phyloP scores from a whole-genome alignment of 805 yeast species.

The Metschnikowia colocasiae region DNA sequence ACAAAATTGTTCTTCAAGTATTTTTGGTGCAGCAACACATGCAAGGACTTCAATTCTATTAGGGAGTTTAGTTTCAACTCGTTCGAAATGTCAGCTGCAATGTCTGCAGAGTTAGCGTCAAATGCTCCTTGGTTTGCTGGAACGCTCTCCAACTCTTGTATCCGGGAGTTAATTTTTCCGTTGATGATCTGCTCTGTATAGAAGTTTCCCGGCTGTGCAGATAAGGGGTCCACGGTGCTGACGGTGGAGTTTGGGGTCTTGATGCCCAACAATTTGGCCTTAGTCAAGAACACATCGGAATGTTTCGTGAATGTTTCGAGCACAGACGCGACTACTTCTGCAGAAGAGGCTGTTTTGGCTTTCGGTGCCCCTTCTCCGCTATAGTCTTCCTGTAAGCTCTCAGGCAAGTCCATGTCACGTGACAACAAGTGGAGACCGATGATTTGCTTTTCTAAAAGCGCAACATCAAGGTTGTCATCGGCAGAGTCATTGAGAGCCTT shows the following conservation, averaged over 20 bases:
- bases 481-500: constrained; percentile 16
- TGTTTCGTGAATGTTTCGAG: constrained; percentile 5
- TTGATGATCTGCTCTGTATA: constrained; percentile 52
- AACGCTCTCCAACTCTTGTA: constrained; percentile 56
- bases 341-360: constrained; percentile 11
- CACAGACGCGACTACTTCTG: constrained; percentile 10
- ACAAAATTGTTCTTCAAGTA: constrained; percentile 60
- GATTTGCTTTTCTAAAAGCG: constrained; percentile 53
- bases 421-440: constrained; percentile 62
- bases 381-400: constrained; percentile 40
- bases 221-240: constrained; percentile 26
- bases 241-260: constrained; percentile 23
- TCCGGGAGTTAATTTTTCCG: constrained; percentile 53
- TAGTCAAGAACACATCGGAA: constrained; percentile 17
- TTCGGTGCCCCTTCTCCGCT: constrained; percentile 12
- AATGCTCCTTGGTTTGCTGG: constrained; percentile 71
- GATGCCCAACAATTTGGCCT: constrained; percentile 43
- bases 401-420: constrained; percentile 63
- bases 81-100: not conserved
- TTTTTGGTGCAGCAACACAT: constrained; percentile 66
- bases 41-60: constrained; percentile 66
- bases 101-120: constrained; percentile 1
- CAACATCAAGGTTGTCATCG: constrained; percentile 11
- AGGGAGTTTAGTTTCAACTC: constrained; percentile 58
- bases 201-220: constrained; percentile 47